Conservation (phyloP, 106 monocot genomes). For the Acorus calamus region DNA sequence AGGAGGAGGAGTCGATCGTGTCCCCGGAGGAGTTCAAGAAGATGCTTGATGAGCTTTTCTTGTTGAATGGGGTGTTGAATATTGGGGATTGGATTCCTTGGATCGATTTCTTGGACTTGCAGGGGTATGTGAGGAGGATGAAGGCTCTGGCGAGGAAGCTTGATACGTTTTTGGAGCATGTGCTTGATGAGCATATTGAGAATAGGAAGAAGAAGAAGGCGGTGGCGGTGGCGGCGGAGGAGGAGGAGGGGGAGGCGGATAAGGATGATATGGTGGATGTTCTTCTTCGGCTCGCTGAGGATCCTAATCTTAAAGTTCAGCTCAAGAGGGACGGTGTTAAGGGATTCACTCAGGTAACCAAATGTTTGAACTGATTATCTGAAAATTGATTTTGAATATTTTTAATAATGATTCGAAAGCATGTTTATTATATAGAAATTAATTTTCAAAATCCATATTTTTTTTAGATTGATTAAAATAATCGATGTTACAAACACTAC, state of each 20-base stretch:
- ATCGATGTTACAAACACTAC: no score
- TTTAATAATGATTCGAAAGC: no score
- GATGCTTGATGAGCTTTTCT: slow-evolving; percentile 80
- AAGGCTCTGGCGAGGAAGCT: slow-evolving; percentile 52
- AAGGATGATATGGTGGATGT: slow-evolving; percentile 58
- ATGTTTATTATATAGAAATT: no score
- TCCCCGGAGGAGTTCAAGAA: slow-evolving; percentile 64
- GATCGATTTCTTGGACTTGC: slow-evolving; percentile 44
- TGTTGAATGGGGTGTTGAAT: slow-evolving; percentile 56
- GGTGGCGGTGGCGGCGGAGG: not conserved
- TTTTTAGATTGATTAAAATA: no score
- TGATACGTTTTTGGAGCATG: slow-evolving; percentile 58
- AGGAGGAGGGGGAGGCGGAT: slow-evolving; percentile 26
- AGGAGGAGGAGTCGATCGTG: slow-evolving; percentile 9
- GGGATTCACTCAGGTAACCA: slow-evolving; percentile 45
- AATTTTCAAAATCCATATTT: no score
- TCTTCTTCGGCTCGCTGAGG: slow-evolving; percentile 42
- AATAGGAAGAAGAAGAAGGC: slow-evolving; percentile 18
- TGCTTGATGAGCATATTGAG: slow-evolving; percentile 65
- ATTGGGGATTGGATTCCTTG: slow-evolving; percentile 60
- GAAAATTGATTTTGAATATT: no score
- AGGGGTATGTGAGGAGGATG: slow-evolving; percentile 73
- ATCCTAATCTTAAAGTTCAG: slow-evolving; percentile 33
- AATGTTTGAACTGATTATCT: no score
- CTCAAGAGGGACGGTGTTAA: slow-evolving; percentile 53